Percentiles rank a stretch among this genome's conserved stretches.
Evolutionary conservation across 1,139 yeast species (phyloP).

Genomic region (Cylindricascospora bacillispora): DNA sequence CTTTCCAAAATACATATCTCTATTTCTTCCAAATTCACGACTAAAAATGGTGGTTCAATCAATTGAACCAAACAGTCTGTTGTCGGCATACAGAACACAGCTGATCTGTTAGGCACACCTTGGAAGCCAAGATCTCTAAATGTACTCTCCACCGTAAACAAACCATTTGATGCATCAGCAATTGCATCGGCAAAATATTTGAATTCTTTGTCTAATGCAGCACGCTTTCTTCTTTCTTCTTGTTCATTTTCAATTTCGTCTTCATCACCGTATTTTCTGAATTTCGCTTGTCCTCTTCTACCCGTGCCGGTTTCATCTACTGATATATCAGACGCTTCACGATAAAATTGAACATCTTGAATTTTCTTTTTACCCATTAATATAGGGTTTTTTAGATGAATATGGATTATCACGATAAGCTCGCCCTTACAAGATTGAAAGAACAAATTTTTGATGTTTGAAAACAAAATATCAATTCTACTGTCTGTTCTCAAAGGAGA

Average conservation of each 20-base stretch:
- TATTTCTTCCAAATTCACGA: slow-evolving; percentile 79
- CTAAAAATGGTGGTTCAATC: slow-evolving; percentile 90
- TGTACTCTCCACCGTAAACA: slow-evolving; percentile 83
- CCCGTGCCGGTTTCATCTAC: slow-evolving; percentile 97
- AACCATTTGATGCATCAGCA: slow-evolving; percentile 72
- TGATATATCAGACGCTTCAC: slow-evolving; percentile 94
- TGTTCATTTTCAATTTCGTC: slow-evolving; percentile 98
- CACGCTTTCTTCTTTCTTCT: slow-evolving; percentile 90
- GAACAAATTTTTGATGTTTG: slow-evolving; percentile 83
- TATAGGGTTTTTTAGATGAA: slow-evolving; percentile 83
- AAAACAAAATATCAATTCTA: slow-evolving; percentile 74
- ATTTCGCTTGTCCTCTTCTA: slow-evolving; percentile 40
- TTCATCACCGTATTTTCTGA: slow-evolving; percentile 92
- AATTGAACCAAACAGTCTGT: slow-evolving; percentile 92
- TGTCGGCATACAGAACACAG: slow-evolving; percentile 93
- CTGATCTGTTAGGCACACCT: slow-evolving; percentile 94
- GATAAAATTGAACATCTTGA: slow-evolving; percentile 86
- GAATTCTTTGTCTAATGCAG: slow-evolving; percentile 84
- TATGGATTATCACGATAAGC: slow-evolving; percentile 81
- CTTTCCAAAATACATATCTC: slow-evolving; percentile 94
- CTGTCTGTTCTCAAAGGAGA: slow-evolving; percentile 74
- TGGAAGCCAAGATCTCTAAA: slow-evolving; percentile 93
- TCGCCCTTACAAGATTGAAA: slow-evolving; percentile 97
- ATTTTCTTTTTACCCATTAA: slow-evolving; percentile 95
- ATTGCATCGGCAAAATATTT: slow-evolving; percentile 80